A percentile compares a stretch with the other conserved stretches of the same genome.
These are phyloP conservation scores for Aspergillus clavatus DNA, from an alignment of 2,329 filamentous ascomycete species.

Conservation along the genomic window DNA sequence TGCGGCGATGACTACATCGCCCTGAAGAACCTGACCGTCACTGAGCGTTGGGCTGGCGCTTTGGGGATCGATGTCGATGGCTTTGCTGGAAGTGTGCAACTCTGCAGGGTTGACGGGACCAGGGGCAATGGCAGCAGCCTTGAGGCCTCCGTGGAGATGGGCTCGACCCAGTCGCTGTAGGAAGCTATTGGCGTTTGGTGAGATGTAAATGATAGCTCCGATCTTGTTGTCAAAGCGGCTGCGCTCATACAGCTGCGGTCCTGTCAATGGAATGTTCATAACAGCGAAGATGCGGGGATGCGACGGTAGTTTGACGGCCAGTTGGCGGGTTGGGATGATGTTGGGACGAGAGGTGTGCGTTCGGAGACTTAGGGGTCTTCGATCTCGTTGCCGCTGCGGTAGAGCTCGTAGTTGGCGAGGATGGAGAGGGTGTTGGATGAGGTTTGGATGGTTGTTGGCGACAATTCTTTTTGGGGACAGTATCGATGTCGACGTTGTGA, in stretches of 20 bases:
- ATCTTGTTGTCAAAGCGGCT: conserved; percentile 53
- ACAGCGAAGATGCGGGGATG: conserved; percentile 47
- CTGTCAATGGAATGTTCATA: too few relatives aligned
- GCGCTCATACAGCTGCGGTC: conserved; percentile 49
- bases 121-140: conserved; percentile 40
- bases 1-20: conserved; percentile 52
- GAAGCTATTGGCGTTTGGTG: conserved; percentile 58
- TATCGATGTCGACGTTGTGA: too few relatives aligned
- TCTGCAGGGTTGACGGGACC: conserved; percentile 37
- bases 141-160: conserved; percentile 50
- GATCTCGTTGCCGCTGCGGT: conserved; percentile 19
- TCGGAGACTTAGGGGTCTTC: background rate
- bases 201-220: conserved; percentile 59
- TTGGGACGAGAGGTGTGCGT: background rate
- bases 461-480: too few relatives aligned
- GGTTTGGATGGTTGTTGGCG: conserved; percentile 12
- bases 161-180: conserved; percentile 48
- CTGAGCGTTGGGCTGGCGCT: conserved; percentile 43
- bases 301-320: conserved; percentile 49
- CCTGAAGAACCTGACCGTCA: conserved; percentile 41
- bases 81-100: conserved; percentile 42
- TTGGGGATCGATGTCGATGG: conserved; percentile 42
- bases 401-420: conserved; percentile 26
- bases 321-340: conserved; percentile 18
- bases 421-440: conserved; percentile 15